Evolutionary conservation across 345 rosid species (phyloP).

Genomic region (Salix arbutifolia): DNA sequence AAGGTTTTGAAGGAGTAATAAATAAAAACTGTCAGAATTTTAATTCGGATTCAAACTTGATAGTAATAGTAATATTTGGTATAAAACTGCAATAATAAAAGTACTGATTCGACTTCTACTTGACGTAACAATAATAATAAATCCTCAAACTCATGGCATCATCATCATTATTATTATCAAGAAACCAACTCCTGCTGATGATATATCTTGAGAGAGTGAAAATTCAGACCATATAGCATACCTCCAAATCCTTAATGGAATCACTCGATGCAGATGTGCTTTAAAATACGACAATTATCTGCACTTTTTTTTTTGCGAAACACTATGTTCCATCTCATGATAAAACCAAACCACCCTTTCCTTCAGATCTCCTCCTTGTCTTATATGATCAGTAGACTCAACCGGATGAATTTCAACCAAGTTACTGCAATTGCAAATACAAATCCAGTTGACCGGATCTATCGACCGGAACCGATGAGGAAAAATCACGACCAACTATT

Average conservation of each 20-base stretch:
- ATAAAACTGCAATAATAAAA: background rate
- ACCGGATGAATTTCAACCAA: background rate
- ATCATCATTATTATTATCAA: too few relatives aligned
- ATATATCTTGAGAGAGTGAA: background rate
- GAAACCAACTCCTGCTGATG: too few relatives aligned
- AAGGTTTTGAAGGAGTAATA: background rate
- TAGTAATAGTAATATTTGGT: background rate
- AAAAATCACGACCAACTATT: background rate
- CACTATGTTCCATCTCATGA: background rate
- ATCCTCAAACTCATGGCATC: background rate
- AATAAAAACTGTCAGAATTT: background rate
- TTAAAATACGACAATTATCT: background rate
- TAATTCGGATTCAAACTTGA: background rate
- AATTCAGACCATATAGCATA: background rate
- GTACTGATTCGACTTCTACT: background rate
- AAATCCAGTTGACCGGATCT: background rate
- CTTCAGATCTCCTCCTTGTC: background rate
- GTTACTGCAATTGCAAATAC: too few relatives aligned
- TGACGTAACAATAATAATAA: background rate
- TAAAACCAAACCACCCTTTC: too few relatives aligned
- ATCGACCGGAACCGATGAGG: background rate
- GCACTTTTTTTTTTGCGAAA: background rate
- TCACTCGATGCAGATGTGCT: background rate
- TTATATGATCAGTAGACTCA: background rate
- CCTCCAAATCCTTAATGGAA: background rate